These are phyloP conservation scores for Osmanthus fragrans DNA, from an alignment of 257 asterid genomes.

Conservation along the genomic window DNA sequence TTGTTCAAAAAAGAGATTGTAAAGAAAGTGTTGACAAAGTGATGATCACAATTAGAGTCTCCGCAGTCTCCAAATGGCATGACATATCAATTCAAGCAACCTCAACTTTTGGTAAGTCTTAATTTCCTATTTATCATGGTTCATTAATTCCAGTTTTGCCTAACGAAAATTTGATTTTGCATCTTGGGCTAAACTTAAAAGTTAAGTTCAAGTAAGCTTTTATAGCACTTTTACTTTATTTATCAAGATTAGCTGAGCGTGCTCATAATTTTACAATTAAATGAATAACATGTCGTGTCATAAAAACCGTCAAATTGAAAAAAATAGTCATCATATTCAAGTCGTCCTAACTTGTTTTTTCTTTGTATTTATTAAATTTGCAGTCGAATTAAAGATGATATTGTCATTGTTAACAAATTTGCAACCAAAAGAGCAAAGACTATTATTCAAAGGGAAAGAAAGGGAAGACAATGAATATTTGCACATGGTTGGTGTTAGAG, in stretches of 20 bases:
- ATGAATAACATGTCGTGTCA: neutral
- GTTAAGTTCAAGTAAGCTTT: too few species aligned
- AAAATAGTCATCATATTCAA: too few species aligned
- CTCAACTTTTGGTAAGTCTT: constrained; percentile 71
- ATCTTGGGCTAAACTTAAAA: too few species aligned
- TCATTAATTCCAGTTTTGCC: neutral
- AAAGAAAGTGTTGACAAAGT: constrained; percentile 36
- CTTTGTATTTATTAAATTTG: neutral
- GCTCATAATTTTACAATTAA: neutral
- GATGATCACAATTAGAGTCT: constrained; percentile 54
- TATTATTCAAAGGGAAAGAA: constrained; percentile 77
- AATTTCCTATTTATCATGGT: neutral
- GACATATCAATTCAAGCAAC: constrained; percentile 55
- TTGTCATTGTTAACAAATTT: constrained; percentile 59
- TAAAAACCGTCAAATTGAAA: too few species aligned
- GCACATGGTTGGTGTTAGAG: constrained; percentile 85
- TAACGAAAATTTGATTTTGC: too few species aligned
- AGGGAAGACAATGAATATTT: constrained; percentile 72
- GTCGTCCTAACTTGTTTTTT: too few species aligned
- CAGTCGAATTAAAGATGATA: constrained; percentile 69
- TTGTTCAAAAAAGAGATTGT: constrained; percentile 69
- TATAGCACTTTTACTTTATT: too few species aligned
- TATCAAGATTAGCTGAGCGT: too few species aligned
- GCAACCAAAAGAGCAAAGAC: constrained; percentile 69
- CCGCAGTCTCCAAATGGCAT: constrained; percentile 58